Evolutionary conservation across 2,329 filamentous ascomycete species (phyloP).

Genomic region (Arthrobotrys pseudoclavata): DNA sequence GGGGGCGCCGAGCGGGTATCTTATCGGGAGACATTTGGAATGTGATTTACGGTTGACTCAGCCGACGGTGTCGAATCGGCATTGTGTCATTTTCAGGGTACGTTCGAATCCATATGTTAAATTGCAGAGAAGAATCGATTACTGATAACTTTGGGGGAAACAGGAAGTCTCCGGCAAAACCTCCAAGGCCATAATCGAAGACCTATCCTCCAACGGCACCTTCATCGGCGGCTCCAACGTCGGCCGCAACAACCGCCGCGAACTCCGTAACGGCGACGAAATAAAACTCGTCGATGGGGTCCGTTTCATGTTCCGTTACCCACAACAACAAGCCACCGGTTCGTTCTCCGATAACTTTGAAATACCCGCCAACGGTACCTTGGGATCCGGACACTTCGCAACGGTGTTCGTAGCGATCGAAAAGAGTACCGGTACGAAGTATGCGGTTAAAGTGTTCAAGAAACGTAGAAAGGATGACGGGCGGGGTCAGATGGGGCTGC

Average conservation of each 20-base stretch:
- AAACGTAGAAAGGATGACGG: constrained; percentile 86
- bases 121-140: background rate
- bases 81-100: constrained; percentile 64
- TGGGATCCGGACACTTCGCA: constrained; percentile 95
- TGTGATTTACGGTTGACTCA: constrained; percentile 71
- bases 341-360: constrained; percentile 89
- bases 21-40: constrained; percentile 92
- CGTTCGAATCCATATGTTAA: background rate
- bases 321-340: constrained; percentile 79
- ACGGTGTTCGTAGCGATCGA: constrained; percentile 93
- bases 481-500: constrained; percentile 85
- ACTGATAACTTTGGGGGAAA: constrained; percentile 71
- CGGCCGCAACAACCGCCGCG: constrained; percentile 89
- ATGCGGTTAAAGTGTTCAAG: constrained; percentile 94
- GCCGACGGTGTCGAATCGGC: constrained; percentile 63
- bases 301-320: constrained; percentile 92
- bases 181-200: constrained; percentile 83
- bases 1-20: constrained; percentile 82
- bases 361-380: constrained; percentile 76
- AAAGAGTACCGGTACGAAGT: constrained; percentile 83
- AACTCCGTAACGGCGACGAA: constrained; percentile 90
- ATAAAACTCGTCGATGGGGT: constrained; percentile 87
- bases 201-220: constrained; percentile 95
- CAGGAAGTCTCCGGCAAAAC: constrained; percentile 68
- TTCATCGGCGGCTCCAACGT: constrained; percentile 94